Evolutionary conservation across 768 basidiomycete species (phyloP).

Genomic region (Tulasnella sp.): DNA sequence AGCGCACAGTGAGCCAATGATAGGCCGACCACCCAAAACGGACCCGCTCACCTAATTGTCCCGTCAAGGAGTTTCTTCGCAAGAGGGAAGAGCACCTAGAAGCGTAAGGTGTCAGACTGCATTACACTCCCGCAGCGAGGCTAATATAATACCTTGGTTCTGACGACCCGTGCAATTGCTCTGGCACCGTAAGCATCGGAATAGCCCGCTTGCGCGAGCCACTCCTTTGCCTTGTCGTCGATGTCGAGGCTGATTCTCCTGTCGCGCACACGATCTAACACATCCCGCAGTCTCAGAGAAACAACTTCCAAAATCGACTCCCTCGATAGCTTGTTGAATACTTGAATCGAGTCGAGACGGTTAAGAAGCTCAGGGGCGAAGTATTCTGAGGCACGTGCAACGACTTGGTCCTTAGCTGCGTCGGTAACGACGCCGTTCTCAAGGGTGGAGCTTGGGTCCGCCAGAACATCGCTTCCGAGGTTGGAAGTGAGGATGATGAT

Average conservation of each 20-base stretch:
- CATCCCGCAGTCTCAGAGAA: conserved; percentile 67
- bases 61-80: conserved; percentile 77
- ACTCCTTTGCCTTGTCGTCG: conserved; percentile 55
- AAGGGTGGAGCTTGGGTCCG: conserved; percentile 59
- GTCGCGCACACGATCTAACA: conserved; percentile 59
- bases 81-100: conserved; percentile 66
- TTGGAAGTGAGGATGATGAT: conserved; percentile 90
- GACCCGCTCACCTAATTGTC: conserved; percentile 56
- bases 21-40: not conserved
- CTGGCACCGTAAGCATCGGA: conserved; percentile 75
- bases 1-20: conserved; percentile 4
- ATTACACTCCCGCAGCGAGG: not conserved
- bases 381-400: conserved; percentile 69
- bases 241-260: conserved; percentile 71
- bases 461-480: conserved; percentile 75
- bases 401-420: conserved; percentile 61
- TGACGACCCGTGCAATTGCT: conserved; percentile 80
- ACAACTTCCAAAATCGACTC: conserved; percentile 76
- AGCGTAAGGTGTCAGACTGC: not conserved
- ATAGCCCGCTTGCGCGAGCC: conserved; percentile 75
- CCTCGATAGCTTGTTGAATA: conserved; percentile 86
- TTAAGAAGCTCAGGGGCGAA: conserved; percentile 91
- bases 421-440: conserved; percentile 60
- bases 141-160: conserved; percentile 44
- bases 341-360: conserved; percentile 71